A percentile compares a stretch with the other conserved stretches of the same genome.
Conservation (phyloP, 1,139 yeast genomes). For the Hansenula anomala region DNA sequence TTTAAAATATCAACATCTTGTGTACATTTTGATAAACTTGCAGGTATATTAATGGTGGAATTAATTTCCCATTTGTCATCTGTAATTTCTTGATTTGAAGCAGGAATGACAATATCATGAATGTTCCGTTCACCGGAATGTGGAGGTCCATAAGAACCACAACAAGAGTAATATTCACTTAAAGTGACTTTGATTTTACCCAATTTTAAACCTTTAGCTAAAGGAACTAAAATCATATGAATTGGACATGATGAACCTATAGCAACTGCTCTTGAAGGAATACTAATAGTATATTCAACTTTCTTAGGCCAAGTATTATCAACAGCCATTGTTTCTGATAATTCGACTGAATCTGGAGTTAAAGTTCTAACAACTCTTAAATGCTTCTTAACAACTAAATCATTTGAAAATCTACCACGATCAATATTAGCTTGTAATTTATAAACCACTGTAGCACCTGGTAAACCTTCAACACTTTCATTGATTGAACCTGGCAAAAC, state of each 20-base stretch:
- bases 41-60: constrained; percentile 58
- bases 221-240: constrained; percentile 68
- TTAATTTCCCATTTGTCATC: constrained; percentile 78
- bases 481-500: constrained; percentile 80
- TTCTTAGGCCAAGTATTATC: constrained; percentile 96
- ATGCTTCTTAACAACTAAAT: constrained; percentile 64
- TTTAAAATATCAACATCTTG: constrained; percentile 74
- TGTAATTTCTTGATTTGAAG: constrained; percentile 18
- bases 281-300: constrained; percentile 82
- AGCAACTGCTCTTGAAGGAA: constrained; percentile 87
- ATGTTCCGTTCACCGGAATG: constrained; percentile 59
- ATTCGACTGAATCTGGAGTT: constrained; percentile 82
- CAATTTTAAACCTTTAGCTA: constrained; percentile 71
- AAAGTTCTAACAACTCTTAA: constrained; percentile 83
- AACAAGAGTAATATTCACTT: constrained; percentile 61
- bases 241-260: constrained; percentile 78
- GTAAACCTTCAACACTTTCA: constrained; percentile 88
- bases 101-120: constrained; percentile 37
- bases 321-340: constrained; percentile 88
- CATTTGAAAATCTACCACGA: constrained; percentile 70
- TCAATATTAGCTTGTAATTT: constrained; percentile 77
- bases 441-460: constrained; percentile 79
- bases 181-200: constrained; percentile 68
- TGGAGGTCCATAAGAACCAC: constrained; percentile 47
- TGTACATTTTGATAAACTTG: constrained; percentile 67